Percentiles rank a stretch among this genome's conserved stretches.
Evolutionary conservation across 2,329 filamentous ascomycete genomes (phyloP).

Genomic region (Gaeumannomyces tritici): DNA sequence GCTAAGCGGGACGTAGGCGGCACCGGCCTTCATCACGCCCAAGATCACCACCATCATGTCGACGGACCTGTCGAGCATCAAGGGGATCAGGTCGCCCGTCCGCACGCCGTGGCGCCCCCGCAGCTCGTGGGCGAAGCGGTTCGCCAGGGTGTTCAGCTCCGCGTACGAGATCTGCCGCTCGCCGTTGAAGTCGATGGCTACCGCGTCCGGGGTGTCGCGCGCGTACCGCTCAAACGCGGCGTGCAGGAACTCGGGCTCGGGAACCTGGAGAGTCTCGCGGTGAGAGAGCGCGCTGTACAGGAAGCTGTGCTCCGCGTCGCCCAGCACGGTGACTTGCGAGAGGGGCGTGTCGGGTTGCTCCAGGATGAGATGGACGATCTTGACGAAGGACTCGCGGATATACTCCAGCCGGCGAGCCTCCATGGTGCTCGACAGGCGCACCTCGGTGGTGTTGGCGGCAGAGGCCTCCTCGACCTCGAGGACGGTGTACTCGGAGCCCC

Average conservation of each 20-base stretch:
- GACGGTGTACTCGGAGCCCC: conserved; percentile 1
- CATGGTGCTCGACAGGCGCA: conserved; percentile 5
- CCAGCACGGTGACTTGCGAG: conserved; percentile 2
- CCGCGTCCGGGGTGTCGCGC: not conserved
- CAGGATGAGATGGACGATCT: conserved; percentile 1
- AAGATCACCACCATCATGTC: conserved; percentile 11
- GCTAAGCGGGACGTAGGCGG: conserved; percentile 12
- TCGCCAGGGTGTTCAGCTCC: conserved; percentile 6
- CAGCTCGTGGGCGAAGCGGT: conserved; percentile 4
- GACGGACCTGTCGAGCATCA: not conserved
- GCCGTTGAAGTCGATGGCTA: conserved; percentile 6
- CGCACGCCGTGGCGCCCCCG: conserved; percentile 1
- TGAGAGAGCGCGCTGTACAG: not conserved
- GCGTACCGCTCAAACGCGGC: conserved; percentile 6
- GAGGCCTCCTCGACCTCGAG: conserved; percentile 4
- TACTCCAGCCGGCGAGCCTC: conserved; percentile 5
- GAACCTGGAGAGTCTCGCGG: conserved; percentile 1
- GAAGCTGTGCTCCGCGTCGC: conserved; percentile 3
- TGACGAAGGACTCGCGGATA: conserved; percentile 5
- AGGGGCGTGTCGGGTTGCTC: not conserved
- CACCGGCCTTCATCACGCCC: conserved; percentile 14
- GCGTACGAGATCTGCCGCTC: conserved; percentile 7
- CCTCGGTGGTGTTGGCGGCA: conserved; percentile 1
- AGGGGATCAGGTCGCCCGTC: not conserved
- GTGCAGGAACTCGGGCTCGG: conserved; percentile 6